Base-by-base conservation (phyloP, 2,329 filamentous ascomycete species). In the Fusarium heterosporum region DNA sequence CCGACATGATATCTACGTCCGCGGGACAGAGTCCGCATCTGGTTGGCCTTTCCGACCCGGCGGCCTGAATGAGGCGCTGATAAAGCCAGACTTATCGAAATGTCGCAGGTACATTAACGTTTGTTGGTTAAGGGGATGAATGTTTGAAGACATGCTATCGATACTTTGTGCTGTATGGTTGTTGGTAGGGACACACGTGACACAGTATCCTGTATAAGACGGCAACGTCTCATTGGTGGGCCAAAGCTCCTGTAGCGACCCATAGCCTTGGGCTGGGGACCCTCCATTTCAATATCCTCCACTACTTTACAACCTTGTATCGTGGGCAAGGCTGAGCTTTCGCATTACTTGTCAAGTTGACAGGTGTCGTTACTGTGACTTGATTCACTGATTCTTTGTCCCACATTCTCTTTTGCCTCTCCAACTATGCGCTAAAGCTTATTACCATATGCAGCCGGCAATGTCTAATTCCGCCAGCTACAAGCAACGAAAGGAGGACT, bases 401-500 rank as follows among this genome's bases (percentile, higher is more conserved):
- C 17, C 30, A 25, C 30, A 54, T 16, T 32, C 13, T 48, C 29
- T 32, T 39, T 32, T 26, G 28, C 38, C 28, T 42, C 40, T 46
- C 25, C 29, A 66, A 59, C 34, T 61, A 69, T 71, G 61, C 55
- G 32, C 55, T 55, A 51, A 63, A 49, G 38, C 39, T 51, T 51
- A 26, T 29, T 19, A 16, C 29, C 47, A 56, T 54, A 39, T 42
- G 32, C 50, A 47, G 32, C 56, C 61, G 61, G 51, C 66, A 68
- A 82, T 82, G 77, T 76, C 80, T 64, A 72, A 74, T 68, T 47
- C 76, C 32, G 78, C 79, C 59, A 90, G 85, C 79, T 97, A 97
- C 83, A 99, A 97, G 81, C 87, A 91, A 74, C 85, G 91, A 71
- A 99, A 99, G 82, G 94, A 97, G 83, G 93, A 93, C 75, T 97